Percentiles rank a stretch among this genome's conserved stretches.
Conservation (phyloP, 2,329 filamentous ascomycete species). For the Colletotrichum endophyticum region DNA sequence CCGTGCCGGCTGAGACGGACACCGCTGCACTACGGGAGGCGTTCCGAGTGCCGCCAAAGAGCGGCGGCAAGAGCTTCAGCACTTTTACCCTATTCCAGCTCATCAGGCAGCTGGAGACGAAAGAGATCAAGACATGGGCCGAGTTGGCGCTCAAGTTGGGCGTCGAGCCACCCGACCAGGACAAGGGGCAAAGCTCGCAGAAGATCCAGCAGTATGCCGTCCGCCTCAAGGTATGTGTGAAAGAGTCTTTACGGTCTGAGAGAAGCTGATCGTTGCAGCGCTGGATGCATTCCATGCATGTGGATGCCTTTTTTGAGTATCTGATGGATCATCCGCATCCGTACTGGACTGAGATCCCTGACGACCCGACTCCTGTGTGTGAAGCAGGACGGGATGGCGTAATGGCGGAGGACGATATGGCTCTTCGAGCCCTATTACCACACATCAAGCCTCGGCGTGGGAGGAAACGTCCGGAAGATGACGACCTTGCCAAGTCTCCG, state of each 20-base stretch:
- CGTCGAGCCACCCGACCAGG: conserved; percentile 80
- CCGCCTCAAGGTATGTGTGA: conserved; percentile 73
- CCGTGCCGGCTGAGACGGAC: conserved; percentile 72
- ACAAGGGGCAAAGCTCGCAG: conserved; percentile 87
- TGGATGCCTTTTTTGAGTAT: conserved; percentile 94
- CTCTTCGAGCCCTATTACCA: conserved; percentile 81
- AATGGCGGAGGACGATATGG: conserved; percentile 85
- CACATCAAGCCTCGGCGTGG: conserved; percentile 71
- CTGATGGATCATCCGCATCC: conserved; percentile 77
- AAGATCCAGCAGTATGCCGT: conserved; percentile 97
- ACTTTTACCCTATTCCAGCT: conserved; percentile 79
- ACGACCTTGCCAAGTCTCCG: conserved; percentile 52
- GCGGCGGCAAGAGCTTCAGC: conserved; percentile 85
- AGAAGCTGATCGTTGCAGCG: conserved; percentile 54
- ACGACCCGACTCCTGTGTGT: conserved; percentile 64
- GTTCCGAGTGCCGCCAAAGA: conserved; percentile 82
- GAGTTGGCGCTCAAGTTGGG: conserved; percentile 87
- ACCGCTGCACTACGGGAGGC: conserved; percentile 73
- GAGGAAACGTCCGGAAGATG: conserved; percentile 68
- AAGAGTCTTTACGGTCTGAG: neutral
- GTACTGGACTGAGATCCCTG: conserved; percentile 81
- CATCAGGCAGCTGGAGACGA: conserved; percentile 77
- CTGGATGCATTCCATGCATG: conserved; percentile 97
- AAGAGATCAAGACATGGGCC: conserved; percentile 92
- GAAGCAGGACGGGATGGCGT: conserved; percentile 80